Base-by-base conservation (phyloP, 306 rosid species). In the Abrus precatorius region DNA sequence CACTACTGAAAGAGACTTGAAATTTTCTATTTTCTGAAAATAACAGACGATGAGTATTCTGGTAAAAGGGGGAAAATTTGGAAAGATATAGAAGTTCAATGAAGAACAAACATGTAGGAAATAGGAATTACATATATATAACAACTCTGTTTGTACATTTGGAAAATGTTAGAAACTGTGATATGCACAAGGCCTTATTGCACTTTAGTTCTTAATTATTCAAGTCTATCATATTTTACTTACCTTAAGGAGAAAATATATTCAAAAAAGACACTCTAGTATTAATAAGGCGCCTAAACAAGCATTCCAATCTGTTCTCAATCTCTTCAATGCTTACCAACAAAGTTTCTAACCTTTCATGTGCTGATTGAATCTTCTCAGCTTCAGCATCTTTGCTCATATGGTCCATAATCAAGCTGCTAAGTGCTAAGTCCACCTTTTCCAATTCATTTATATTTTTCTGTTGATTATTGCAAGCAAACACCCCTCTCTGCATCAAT, bases 231-330 rank as follows among this genome's bases (percentile, higher is more conserved):
- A 32, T 66, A 48, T 9, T 44, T 1, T 27, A 12, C 32, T 1
- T 27, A 12, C 32, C 48, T 45, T 84, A 86, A 14, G 77, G 90
- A 65, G 92, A 88, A 69, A 94, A 14, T 52, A 89, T 72, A 76
- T 92, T 94, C 30, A 94, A 80, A 55, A 88, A 85, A 47, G 84
- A 85, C 29, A 92, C 97, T 76, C 97, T 75, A 30, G 85, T 82
- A 62, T 84, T 84, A 72, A 94, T 90, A 63, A 92, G 52, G 38
- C 85, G 85, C 88, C 90, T 87, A 87, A 90, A 94, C 85, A 94
- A 77, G 32, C 88, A 63, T 74, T 88, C 96, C 70, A 88, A 75
- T 6, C 83, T 89, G 72, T 72, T 77, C 75, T 90, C 97, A 74
- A 90, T 33, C 49, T 82, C 82, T 77, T 83, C 91, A 66, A 94